Evolutionary conservation across 495 filamentous ascomycete genomes (phyloP).

Genomic region (Talaromyces wortmannii): DNA sequence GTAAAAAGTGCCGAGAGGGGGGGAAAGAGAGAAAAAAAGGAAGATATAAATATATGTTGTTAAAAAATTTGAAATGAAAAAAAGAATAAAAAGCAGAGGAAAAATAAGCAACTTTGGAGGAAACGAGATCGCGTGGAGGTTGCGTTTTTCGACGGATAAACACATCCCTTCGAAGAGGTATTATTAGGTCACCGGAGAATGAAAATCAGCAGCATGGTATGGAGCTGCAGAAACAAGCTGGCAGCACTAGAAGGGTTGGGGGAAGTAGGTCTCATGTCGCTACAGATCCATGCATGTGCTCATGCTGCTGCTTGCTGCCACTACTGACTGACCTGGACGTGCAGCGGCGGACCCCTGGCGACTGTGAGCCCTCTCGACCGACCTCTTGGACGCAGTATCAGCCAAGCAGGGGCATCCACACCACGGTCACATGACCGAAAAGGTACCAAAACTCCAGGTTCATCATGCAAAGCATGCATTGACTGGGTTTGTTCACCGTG

Average conservation of each 20-base stretch:
- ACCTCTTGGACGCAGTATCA: conserved; percentile 1
- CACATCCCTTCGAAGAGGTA: neutral
- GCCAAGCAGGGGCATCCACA: conserved; percentile 2
- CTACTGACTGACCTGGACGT: neutral
- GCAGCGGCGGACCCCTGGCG: conserved; percentile 3
- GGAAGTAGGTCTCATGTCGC: conserved; percentile 4
- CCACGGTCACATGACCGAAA: conserved; percentile 8
- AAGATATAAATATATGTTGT: neutral
- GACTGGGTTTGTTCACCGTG: neutral
- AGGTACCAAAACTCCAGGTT: conserved; percentile 4
- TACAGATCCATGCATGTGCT: conserved; percentile 4
- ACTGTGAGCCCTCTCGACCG: neutral
- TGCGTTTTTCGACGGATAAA: neutral
- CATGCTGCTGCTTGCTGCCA: neutral
- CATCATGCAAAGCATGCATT: conserved; percentile 5
- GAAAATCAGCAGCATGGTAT: neutral
- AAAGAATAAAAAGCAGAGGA: conserved; percentile 3
- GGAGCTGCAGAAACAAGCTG: conserved; percentile 6
- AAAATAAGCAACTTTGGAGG: conserved; percentile 11
- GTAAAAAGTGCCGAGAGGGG: neutral
- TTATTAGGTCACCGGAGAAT: neutral
- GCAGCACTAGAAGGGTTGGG: conserved; percentile 1
- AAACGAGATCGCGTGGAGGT: neutral
- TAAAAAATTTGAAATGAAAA: conserved; percentile 6
- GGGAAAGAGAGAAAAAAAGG: too few species aligned